phyloP scores from a whole-genome alignment of 2,329 filamentous ascomycete species.

The Cordyceps sp. region DNA sequence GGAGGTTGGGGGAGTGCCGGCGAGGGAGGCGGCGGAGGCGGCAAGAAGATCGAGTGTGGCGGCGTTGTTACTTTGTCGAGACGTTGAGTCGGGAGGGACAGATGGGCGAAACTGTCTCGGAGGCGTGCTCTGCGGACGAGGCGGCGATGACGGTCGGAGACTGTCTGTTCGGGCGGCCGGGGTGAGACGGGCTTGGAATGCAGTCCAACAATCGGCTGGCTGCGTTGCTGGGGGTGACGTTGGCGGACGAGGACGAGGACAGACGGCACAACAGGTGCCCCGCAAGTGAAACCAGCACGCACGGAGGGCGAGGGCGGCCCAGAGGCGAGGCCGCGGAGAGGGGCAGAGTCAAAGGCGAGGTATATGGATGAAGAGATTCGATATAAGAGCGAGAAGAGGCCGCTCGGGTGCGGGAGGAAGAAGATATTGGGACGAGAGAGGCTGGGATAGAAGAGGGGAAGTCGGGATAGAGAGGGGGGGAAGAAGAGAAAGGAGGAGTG shows the following conservation, averaged over 20 bases:
- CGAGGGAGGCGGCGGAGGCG: no score
- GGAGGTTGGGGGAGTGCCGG: no score
- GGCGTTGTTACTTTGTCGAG: background rate
- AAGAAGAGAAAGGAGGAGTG: background rate
- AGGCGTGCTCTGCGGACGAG: no score
- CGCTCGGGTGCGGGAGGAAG: background rate
- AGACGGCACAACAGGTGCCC: background rate
- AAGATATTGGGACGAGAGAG: no score
- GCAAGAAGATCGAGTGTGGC: background rate
- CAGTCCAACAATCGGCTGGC: background rate
- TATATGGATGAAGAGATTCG: background rate
- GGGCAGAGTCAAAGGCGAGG: no score
- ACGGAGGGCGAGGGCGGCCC: background rate
- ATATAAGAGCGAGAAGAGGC: background rate
- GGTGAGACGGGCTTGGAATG: background rate
- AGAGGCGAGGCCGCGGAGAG: no score
- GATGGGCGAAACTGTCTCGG: no score
- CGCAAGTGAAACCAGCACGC: background rate
- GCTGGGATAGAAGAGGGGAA: background rate
- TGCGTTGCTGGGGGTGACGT: background rate
- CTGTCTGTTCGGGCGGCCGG: no score
- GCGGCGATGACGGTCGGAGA: no score
- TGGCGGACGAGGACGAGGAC: background rate
- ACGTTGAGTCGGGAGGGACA: background rate
- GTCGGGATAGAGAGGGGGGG: background rate